phyloP scores from a whole-genome alignment of 2,329 filamentous ascomycete species.

The Fusarium napiforme region DNA sequence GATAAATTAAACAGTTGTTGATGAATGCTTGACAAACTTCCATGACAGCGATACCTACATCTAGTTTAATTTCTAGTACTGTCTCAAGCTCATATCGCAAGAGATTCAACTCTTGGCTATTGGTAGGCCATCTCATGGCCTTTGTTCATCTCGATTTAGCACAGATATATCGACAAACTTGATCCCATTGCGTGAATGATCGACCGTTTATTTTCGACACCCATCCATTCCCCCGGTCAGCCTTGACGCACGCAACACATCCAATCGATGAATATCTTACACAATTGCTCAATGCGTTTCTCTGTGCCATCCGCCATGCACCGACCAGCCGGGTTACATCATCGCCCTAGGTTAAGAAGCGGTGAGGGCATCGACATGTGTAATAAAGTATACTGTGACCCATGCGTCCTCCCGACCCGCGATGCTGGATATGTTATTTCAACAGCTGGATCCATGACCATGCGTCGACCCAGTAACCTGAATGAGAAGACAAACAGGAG shows the following conservation, averaged over 20 bases:
- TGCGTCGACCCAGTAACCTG: slow-evolving; percentile 44
- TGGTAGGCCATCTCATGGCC: slow-evolving; percentile 6
- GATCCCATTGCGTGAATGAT: slow-evolving; percentile 21
- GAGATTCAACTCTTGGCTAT: background rate
- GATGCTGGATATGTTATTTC: slow-evolving; percentile 26
- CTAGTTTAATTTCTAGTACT: background rate
- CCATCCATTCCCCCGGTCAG: slow-evolving; percentile 15
- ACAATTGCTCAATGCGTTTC: slow-evolving; percentile 33
- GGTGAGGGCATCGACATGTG: slow-evolving; percentile 41
- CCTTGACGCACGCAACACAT: slow-evolving; percentile 18
- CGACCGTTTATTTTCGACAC: slow-evolving; percentile 28
- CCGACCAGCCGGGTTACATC: slow-evolving; percentile 42
- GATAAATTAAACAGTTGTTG: slow-evolving; percentile 9
- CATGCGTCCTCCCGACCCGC: slow-evolving; percentile 36
- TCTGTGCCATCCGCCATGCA: slow-evolving; percentile 23
- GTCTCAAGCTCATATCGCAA: slow-evolving; percentile 13
- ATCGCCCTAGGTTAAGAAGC: slow-evolving; percentile 42
- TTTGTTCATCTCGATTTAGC: slow-evolving; percentile 31
- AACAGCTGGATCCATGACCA: slow-evolving; percentile 26
- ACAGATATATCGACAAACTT: slow-evolving; percentile 11
- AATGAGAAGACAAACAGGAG: slow-evolving; percentile 14
- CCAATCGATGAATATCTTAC: slow-evolving; percentile 33
- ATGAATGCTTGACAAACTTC: background rate
- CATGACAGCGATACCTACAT: background rate
- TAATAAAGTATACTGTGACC: slow-evolving; percentile 5